These are phyloP conservation scores for Penicillium sp. DNA, from an alignment of 2,329 filamentous ascomycete species.

Conservation along the genomic window DNA sequence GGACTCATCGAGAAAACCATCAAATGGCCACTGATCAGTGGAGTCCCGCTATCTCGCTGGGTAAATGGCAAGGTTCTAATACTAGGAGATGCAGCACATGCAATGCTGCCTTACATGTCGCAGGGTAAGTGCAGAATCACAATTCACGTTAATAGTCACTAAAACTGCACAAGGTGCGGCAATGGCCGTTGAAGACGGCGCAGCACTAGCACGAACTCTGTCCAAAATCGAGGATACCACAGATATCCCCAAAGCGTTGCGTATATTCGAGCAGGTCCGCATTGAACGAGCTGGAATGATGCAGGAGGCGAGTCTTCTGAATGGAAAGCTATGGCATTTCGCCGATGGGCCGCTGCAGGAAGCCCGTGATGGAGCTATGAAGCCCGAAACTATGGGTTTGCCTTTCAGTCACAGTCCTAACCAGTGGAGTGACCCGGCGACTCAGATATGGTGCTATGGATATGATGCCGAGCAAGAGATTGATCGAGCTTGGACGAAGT, in stretches of 20 bases:
- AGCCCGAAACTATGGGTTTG: slow-evolving; percentile 33
- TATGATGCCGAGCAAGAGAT: slow-evolving; percentile 41
- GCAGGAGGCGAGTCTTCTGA: slow-evolving; percentile 41
- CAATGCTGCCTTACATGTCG: slow-evolving; percentile 41
- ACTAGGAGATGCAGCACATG: slow-evolving; percentile 39
- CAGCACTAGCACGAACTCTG: slow-evolving; percentile 31
- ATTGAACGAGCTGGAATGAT: slow-evolving; percentile 31
- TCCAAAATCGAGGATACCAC: slow-evolving; percentile 18
- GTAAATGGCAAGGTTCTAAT: slow-evolving; percentile 29
- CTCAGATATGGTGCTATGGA: slow-evolving; percentile 43
- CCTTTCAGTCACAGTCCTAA: slow-evolving; percentile 38
- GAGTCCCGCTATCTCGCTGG: slow-evolving; percentile 8
- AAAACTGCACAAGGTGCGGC: slow-evolving; percentile 29
- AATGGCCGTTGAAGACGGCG: slow-evolving; percentile 40
- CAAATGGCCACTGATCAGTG: slow-evolving; percentile 25
- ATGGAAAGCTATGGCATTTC: slow-evolving; percentile 44
- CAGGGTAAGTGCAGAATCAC: slow-evolving; percentile 17
- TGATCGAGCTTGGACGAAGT: slow-evolving; percentile 23
- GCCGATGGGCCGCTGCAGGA: slow-evolving; percentile 37
- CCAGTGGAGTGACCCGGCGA: slow-evolving; percentile 44
- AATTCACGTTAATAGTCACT: neutral
- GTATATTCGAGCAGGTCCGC: slow-evolving; percentile 33
- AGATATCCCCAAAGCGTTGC: slow-evolving; percentile 28
- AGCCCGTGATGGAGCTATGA: slow-evolving; percentile 38
- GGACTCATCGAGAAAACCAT: slow-evolving; percentile 11